Conservation (phyloP, 768 basidiomycete genomes). For the Tulasnella sp. region DNA sequence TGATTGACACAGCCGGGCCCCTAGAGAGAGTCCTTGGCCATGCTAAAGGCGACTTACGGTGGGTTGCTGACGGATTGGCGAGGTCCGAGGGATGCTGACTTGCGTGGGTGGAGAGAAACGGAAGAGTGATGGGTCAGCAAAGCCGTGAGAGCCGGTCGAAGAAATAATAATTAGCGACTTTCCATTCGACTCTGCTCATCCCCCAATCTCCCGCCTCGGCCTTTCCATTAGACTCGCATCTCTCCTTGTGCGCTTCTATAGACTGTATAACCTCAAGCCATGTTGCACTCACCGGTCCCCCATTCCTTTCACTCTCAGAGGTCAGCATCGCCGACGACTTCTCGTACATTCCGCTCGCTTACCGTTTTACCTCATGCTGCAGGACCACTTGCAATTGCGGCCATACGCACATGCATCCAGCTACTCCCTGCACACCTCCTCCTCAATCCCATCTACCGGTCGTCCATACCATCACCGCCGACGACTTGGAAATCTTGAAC, state of each 20-base stretch:
- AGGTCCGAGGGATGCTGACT: neutral
- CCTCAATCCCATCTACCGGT: neutral
- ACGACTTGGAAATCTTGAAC: constrained; percentile 56
- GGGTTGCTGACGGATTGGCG: neutral
- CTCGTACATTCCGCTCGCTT: neutral
- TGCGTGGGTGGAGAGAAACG: neutral
- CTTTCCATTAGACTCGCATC: neutral
- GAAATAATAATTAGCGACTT: neutral
- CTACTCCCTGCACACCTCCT: constrained; percentile 6
- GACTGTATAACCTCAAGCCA: neutral
- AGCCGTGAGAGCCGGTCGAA: neutral
- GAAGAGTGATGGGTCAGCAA: neutral
- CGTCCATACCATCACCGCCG: constrained; percentile 21
- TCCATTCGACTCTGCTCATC: neutral
- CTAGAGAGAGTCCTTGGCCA: neutral
- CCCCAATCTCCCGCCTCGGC: neutral
- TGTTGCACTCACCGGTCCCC: neutral
- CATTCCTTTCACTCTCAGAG: neutral
- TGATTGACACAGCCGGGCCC: too few relatives aligned
- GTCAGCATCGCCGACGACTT: neutral
- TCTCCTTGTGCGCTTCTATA: neutral
- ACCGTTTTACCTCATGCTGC: neutral
- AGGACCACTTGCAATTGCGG: neutral
- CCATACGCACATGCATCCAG: neutral
- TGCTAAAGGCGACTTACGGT: neutral